A percentile compares a stretch with the other conserved stretches of the same genome.
phyloP scores from a whole-genome alignment of 2,329 filamentous ascomycete species.

The Endothia cerciana region DNA sequence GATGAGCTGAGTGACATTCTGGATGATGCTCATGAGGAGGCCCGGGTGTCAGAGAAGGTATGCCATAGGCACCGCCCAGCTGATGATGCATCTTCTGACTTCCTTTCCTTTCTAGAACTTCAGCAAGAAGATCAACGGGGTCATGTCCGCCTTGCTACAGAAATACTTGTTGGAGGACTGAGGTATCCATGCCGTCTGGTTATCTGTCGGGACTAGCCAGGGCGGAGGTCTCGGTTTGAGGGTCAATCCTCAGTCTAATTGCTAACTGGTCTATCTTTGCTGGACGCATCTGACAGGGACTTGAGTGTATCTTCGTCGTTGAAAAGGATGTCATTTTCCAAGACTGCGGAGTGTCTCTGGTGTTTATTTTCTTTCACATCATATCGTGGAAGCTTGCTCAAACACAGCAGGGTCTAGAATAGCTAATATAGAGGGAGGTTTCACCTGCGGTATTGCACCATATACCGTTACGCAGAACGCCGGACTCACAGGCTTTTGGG shows the following conservation, averaged over 20 bases:
- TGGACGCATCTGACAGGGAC: background rate
- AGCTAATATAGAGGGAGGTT: background rate
- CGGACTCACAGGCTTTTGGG: slow-evolving; percentile 6
- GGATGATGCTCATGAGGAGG: slow-evolving; percentile 22
- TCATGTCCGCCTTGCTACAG: slow-evolving; percentile 26
- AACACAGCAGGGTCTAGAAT: background rate
- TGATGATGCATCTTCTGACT: slow-evolving; percentile 4
- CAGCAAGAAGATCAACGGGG: slow-evolving; percentile 24
- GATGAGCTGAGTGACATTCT: slow-evolving; percentile 18
- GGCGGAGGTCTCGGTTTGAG: no score
- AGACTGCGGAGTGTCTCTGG: background rate
- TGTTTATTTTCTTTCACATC: background rate
- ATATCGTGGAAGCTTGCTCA: background rate
- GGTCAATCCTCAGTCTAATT: background rate
- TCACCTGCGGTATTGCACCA: background rate
- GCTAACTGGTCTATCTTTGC: background rate
- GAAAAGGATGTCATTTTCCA: background rate
- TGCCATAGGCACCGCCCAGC: background rate
- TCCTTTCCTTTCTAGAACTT: slow-evolving; percentile 8
- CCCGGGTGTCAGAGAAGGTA: slow-evolving; percentile 25
- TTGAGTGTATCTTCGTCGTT: background rate
- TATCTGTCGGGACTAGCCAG: background rate
- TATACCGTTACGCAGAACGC: slow-evolving; percentile 8
- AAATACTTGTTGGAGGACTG: slow-evolving; percentile 27
- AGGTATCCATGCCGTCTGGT: background rate